Conservation (phyloP, 2,329 filamentous ascomycete genomes). For the Cercospora sesami region DNA sequence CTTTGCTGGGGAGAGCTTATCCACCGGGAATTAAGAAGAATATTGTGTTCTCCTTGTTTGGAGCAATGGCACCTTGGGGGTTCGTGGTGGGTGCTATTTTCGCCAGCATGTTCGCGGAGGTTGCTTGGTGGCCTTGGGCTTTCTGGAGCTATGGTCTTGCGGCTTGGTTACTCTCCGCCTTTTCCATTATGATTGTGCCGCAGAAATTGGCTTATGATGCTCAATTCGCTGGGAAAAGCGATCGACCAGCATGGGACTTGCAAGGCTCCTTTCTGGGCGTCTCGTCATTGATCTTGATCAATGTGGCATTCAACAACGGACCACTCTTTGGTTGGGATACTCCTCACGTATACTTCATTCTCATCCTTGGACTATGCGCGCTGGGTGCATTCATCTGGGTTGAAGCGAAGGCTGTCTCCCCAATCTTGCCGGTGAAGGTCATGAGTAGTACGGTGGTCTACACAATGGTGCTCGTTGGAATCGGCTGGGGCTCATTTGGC, state of each 20-base stretch:
- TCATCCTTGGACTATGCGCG: constrained; percentile 36
- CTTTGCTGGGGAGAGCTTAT: constrained; percentile 41
- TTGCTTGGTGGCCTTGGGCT: constrained; percentile 40
- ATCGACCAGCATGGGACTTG: constrained; percentile 30
- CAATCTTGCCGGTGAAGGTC: constrained; percentile 32
- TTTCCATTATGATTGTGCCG: constrained; percentile 34
- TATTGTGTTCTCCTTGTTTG: constrained; percentile 43
- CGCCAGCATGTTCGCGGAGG: constrained; percentile 38
- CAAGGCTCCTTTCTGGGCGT: constrained; percentile 35
- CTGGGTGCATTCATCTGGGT: constrained; percentile 35
- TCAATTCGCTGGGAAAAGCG: constrained; percentile 20
- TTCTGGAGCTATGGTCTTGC: constrained; percentile 38
- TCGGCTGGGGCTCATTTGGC: constrained; percentile 38
- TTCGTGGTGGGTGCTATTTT: constrained; percentile 40
- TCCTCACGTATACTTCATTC: constrained; percentile 34
- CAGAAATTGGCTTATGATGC: constrained; percentile 26
- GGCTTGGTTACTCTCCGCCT: constrained; percentile 28
- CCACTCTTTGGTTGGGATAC: constrained; percentile 37
- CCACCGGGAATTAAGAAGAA: constrained; percentile 42
- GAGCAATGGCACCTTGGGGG: constrained; percentile 41
- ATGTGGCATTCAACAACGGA: constrained; percentile 39
- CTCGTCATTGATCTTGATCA: constrained; percentile 36
- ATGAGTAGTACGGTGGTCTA: constrained; percentile 32
- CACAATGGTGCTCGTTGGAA: constrained; percentile 35
- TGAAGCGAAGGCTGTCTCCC: constrained; percentile 31